phyloP scores from a whole-genome alignment of 2,329 filamentous ascomycete species.

The Penicillium sp. region DNA sequence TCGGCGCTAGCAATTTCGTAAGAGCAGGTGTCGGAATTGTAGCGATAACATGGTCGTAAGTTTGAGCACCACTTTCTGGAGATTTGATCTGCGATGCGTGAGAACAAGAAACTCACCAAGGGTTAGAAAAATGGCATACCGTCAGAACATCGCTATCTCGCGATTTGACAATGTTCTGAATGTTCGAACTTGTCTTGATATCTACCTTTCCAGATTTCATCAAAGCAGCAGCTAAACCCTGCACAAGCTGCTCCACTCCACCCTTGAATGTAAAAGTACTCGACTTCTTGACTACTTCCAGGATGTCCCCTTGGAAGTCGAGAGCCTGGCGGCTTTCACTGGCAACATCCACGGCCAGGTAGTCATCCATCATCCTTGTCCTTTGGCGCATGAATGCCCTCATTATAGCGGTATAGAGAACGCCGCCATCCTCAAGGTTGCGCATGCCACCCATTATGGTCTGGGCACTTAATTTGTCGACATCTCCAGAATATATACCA shows the following conservation, averaged over 20 bases:
- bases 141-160: not conserved
- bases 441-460: constrained; percentile 52
- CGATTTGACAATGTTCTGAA: constrained; percentile 32
- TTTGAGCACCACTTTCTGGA: constrained; percentile 5
- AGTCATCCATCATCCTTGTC: constrained; percentile 23
- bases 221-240: constrained; percentile 51
- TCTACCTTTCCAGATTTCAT: constrained; percentile 53
- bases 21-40: constrained; percentile 29
- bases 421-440: constrained; percentile 42
- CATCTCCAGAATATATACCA: constrained; percentile 88
- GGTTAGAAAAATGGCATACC: too few species aligned
- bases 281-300: constrained; percentile 5
- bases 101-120: constrained; percentile 1
- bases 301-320: not conserved
- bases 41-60: constrained; percentile 32
- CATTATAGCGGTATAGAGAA: constrained; percentile 15
- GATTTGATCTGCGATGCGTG: constrained; percentile 16
- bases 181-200: constrained; percentile 48
- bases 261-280: constrained; percentile 41
- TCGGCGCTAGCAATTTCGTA: constrained; percentile 18
- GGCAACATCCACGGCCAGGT: constrained; percentile 21
- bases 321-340: not conserved
- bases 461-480: constrained; percentile 69
- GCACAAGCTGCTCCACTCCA: constrained; percentile 61
- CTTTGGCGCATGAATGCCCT: constrained; percentile 8